phyloP scores from a whole-genome alignment of 2,329 filamentous ascomycete genomes.

The Pseudofabraea citricarpa region DNA sequence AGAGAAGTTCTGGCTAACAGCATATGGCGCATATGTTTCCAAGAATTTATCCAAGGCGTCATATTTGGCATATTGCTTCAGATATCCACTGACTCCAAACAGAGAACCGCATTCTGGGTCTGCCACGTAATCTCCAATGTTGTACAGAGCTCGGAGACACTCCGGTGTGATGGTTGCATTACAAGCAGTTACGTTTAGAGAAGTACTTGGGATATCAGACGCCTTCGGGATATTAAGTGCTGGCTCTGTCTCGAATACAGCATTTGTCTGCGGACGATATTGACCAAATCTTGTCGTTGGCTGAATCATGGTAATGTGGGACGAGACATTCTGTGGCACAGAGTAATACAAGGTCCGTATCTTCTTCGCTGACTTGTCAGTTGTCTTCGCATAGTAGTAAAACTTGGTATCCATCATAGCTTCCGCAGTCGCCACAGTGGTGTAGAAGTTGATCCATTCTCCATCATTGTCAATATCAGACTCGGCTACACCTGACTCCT shows the following conservation, averaged over 20 bases:
- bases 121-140: conserved; percentile 44
- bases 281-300: conserved; percentile 46
- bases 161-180: conserved; percentile 27
- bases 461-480: conserved; percentile 44
- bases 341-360: conserved; percentile 43
- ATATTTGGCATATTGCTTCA: conserved; percentile 22
- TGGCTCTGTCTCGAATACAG: conserved; percentile 12
- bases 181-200: conserved; percentile 17
- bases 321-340: conserved; percentile 28
- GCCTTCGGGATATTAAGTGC: conserved; percentile 17
- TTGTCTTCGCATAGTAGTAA: conserved; percentile 25
- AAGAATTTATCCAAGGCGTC: conserved; percentile 16
- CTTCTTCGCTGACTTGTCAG: conserved; percentile 37
- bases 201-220: conserved; percentile 23
- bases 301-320: conserved; percentile 35
- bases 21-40: conserved; percentile 14
- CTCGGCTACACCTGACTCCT: conserved; percentile 41
- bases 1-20: conserved; percentile 21
- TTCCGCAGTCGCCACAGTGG: conserved; percentile 23
- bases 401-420: conserved; percentile 31
- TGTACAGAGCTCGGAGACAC: conserved; percentile 30
- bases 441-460: conserved; percentile 41
- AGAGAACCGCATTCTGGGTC: conserved; percentile 41
- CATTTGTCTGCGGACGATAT: conserved; percentile 16
- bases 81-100: conserved; percentile 54